Evolutionary conservation across 2,329 filamentous ascomycete genomes (phyloP).

Genomic region (Paraphoma sp.): DNA sequence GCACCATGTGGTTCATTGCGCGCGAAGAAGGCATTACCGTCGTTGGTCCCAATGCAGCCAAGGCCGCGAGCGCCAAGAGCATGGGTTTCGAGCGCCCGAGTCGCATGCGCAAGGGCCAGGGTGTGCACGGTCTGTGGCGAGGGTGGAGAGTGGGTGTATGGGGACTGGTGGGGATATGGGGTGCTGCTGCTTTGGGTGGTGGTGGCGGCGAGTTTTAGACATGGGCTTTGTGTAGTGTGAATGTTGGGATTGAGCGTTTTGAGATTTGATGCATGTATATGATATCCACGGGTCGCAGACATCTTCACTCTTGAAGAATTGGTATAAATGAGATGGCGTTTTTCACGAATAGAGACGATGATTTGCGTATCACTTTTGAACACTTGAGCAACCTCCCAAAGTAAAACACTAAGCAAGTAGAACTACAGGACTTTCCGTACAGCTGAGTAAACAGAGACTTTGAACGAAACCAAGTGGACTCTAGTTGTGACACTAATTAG

Average conservation of each 20-base stretch:
- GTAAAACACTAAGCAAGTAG: no score
- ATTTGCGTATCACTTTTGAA: no score
- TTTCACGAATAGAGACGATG: background rate
- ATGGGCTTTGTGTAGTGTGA: background rate
- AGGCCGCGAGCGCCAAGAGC: constrained; percentile 31
- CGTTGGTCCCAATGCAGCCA: constrained; percentile 28
- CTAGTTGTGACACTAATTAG: no score
- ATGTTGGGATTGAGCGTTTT: background rate
- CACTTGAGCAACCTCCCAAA: no score
- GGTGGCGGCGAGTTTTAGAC: constrained; percentile 46
- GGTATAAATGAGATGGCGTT: background rate
- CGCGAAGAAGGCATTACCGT: constrained; percentile 75
- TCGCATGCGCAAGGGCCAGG: constrained; percentile 67
- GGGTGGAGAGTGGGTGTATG: constrained; percentile 82
- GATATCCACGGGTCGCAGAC: background rate
- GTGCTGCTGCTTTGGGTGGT: constrained; percentile 64
- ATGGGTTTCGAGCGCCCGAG: constrained; percentile 42
- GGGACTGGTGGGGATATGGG: constrained; percentile 77
- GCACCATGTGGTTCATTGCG: constrained; percentile 87
- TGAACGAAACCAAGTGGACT: no score
- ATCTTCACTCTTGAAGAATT: background rate
- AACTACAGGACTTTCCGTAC: no score
- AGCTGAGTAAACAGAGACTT: no score
- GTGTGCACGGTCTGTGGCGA: constrained; percentile 71
- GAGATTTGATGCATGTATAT: background rate